Evolutionary conservation across 2,329 filamentous ascomycete genomes (phyloP), one percentile per base, ranked within the genome.

Genomic region (Clonostachys solani): DNA sequence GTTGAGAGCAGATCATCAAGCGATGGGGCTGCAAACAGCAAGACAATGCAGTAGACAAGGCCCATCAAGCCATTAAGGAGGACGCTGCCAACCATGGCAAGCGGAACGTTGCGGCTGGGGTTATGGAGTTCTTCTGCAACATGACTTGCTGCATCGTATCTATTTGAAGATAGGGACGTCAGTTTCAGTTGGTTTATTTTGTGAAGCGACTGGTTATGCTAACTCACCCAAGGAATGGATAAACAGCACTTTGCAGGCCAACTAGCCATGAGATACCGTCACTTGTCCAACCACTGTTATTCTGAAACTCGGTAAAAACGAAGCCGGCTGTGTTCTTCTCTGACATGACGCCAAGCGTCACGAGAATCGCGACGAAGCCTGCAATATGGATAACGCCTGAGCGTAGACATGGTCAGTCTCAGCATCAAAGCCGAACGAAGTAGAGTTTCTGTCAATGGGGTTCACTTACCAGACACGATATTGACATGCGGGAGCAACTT

Each of bases 41-140:
- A 56, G 6, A 73, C 56, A 45, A 73, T 60, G 33, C 16, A 23
- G 12, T 33, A 23, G n/a, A 33, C 42, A 5, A 43, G 19, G 29
- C 40, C 74, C 43, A 76, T 64, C 1, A 75, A 44, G 0, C 72
- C 73, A 43, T 77, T 77, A 35, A 73, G 55, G 0, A 63, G 45
- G 3, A 64, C 59, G 35, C 59, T 62, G 6, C 62, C 61, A 0
- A 67, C 52, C 62, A 73, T 69, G 2, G 65, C 67, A 0, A 68
- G 52, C 13, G 72, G 54, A 1, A 69, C 70, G 18, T 60, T 60
- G 0, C 60, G 57, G n/a, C 54, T 59, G 0, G 63, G 57, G n/a
- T 65, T 49, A 5, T 58, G 63, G 15, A 66, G 54, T 34, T 66
- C 63, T 33, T 66, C 63, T 5, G 63, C 56, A 12, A 66, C 17